phyloP scores from a whole-genome alignment of 192 early-diverging fungal genomes.

The Coemansia sp. region DNA sequence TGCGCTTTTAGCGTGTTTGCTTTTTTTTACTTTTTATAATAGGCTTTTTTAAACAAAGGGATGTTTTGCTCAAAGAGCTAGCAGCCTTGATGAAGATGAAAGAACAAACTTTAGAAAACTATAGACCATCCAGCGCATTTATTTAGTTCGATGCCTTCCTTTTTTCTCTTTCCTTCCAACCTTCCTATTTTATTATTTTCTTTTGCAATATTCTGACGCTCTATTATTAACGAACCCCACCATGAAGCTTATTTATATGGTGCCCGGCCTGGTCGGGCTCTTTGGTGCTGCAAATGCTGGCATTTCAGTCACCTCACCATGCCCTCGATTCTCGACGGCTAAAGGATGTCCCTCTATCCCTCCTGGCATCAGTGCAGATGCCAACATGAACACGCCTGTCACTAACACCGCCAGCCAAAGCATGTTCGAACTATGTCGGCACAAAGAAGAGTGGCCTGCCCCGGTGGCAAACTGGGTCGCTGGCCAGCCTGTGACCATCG shows the following conservation, averaged over 20 bases:
- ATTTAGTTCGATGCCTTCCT: conserved; percentile 2
- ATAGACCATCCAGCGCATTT: neutral
- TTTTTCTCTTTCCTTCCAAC: neutral
- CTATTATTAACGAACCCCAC: neutral
- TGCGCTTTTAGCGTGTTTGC: neutral
- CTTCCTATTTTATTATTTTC: neutral
- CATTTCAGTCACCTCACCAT: conserved; percentile 25
- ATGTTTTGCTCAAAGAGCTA: neutral
- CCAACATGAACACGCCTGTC: conserved; percentile 36
- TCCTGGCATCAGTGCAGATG: conserved; percentile 31
- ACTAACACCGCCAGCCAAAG: conserved; percentile 3
- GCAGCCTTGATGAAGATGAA: neutral
- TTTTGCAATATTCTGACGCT: neutral
- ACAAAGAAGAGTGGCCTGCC: conserved; percentile 57
- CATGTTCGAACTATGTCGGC: conserved; percentile 55
- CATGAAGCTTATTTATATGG: conserved; percentile 6
- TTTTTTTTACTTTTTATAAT: neutral
- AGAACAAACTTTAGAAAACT: neutral
- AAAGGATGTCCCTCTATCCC: conserved; percentile 46
- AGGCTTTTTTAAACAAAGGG: neutral
- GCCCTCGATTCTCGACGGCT: conserved; percentile 30
- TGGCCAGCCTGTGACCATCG: conserved; percentile 33
- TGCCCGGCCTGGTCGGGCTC: neutral
- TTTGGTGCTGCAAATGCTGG: conserved; percentile 18
- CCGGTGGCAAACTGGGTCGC: conserved; percentile 61